Percentiles rank a stretch among this genome's conserved stretches.
These are phyloP conservation scores for Corrigiola litoralis DNA, from an alignment of 179 eudicot species.

Conservation along the genomic window DNA sequence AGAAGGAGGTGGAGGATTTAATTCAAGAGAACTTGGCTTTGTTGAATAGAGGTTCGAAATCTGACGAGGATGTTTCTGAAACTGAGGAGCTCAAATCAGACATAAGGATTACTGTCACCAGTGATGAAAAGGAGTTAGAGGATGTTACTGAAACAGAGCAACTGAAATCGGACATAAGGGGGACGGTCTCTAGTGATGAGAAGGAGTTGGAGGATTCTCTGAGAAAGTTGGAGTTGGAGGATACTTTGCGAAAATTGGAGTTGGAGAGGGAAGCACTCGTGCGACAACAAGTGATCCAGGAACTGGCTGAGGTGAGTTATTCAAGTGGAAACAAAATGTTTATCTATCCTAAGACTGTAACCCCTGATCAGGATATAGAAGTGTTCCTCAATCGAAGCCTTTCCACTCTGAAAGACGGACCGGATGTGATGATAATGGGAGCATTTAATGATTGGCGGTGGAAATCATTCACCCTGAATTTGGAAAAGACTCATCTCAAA, in stretches of 20 bases:
- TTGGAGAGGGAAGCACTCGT: slow-evolving; percentile 62
- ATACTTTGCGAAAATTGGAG: slow-evolving; percentile 36
- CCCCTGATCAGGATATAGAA: slow-evolving; percentile 65
- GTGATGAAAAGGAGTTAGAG: slow-evolving; percentile 17
- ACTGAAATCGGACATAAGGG: slow-evolving; percentile 5
- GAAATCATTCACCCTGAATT: slow-evolving; percentile 70
- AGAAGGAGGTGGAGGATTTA: slow-evolving; percentile 9
- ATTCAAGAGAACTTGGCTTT: background rate
- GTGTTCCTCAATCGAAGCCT: slow-evolving; percentile 71
- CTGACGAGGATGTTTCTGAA: slow-evolving; percentile 9
- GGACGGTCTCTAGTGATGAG: slow-evolving; percentile 4
- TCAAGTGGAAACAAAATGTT: slow-evolving; percentile 61
- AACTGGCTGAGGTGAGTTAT: slow-evolving; percentile 63
- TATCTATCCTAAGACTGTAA: slow-evolving; percentile 60
- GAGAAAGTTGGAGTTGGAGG: slow-evolving; percentile 46
- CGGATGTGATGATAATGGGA: slow-evolving; percentile 75
- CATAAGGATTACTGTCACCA: background rate
- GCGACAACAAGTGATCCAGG: slow-evolving; percentile 48
- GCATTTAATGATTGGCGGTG: slow-evolving; percentile 94
- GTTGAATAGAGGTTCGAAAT: background rate
- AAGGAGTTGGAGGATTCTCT: slow-evolving; percentile 26
- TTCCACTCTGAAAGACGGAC: slow-evolving; percentile 64
- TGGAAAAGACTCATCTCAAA: slow-evolving; percentile 61
- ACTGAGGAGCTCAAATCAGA: slow-evolving; percentile 8
- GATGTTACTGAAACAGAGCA: slow-evolving; percentile 16